Base-by-base conservation (phyloP, 192 early-diverging fungal genomes). In the Coemansia sp. region DNA sequence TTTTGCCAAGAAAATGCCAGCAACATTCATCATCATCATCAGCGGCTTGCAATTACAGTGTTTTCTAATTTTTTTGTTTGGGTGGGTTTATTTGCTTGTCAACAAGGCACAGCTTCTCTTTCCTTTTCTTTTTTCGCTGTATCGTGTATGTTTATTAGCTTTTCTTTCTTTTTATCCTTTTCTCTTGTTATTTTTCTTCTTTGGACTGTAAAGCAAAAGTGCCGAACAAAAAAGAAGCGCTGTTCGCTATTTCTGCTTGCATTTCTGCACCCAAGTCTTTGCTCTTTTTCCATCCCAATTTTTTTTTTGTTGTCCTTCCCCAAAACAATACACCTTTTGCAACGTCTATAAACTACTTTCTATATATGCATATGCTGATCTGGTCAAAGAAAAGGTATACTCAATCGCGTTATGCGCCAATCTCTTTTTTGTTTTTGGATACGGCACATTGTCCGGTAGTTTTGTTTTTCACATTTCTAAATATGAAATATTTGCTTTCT, bases 361-460 rank as follows among this genome's bases (percentile, higher is more conserved):
- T n/a, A n/a, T 54, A 7, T 20, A 3, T 54, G 5, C 25, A 29
- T 2, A 54, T 54, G 51, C 5, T 54, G 51, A 54, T 54, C 51
- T 54, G 51, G 51, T 54, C 51, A 54, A 54, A 6, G 5, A 33
- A 59, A 59, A 59, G 30, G 57, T 59, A 59, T 7, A 8, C 31
- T 59, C 33, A 34, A 30, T n/a, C n/a, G n/a, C n/a, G n/a, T n/a
- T n/a, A n/a, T n/a, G n/a, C n/a, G n/a, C n/a, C 42, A 45, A 14
- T 45, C 5, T 45, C 10, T 11, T 11, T 45, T 45, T 36, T 36
- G 34, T 8, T 36, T 36, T 36, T n/a, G n/a, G n/a, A n/a, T n/a
- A n/a, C n/a, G n/a, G n/a, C n/a, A n/a, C n/a, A n/a, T n/a, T n/a
- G n/a, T n/a, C n/a, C n/a, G n/a, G n/a, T n/a, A n/a, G n/a, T n/a